Evolutionary conservation across 345 rosid species (phyloP), one percentile per base, ranked within the genome.

Genomic region (Camelina neglecta): DNA sequence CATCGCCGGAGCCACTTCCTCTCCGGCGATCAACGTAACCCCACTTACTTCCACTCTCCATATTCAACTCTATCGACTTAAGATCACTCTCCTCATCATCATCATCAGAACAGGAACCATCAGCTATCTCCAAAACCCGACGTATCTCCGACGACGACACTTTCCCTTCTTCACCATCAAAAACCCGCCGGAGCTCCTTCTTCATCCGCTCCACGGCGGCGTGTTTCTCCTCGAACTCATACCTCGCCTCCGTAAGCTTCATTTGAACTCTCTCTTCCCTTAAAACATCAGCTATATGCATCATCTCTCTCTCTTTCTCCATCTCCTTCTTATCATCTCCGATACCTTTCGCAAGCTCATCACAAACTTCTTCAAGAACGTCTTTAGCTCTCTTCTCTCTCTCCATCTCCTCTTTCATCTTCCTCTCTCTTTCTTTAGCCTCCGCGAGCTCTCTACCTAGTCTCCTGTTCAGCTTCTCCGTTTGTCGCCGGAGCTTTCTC

Each of bases 231-330:
- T 95, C 97, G 15, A 90, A 95, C 51, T 89, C 89, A 71, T 85
- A 84, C 47, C 81, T 89, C 0, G 99, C 99, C 31, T 95, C 99
- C 0, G 82, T 86, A 5, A 95, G 92, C 85, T 95, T 95, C 99
- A 95, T 95, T 79, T 95, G 97, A 41, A 95, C 93, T 67, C 99
- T 82, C 80, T 95, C 97, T 81, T 95, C 97, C 0, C 99, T 90
- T 80, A 90, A 72, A 29, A 90, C 89, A 79, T 92, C 99, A 6
- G 97, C 99, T 5, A 95, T 74, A 65, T 85, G 97, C 84, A 95
- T 91, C 97, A 95, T 95, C 75, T 90, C 90, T 83, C 99, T 87
- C 79, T 95, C 99, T 78, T 88, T 87, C 80, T 92, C 99, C 50
- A 92, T 88, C 73, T 95, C 97, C 44, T 90, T 92, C 60, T 89